Evolutionary conservation across 2,329 filamentous ascomycete genomes (phyloP).

Genomic region (Hirsutella rhossiliensis): DNA sequence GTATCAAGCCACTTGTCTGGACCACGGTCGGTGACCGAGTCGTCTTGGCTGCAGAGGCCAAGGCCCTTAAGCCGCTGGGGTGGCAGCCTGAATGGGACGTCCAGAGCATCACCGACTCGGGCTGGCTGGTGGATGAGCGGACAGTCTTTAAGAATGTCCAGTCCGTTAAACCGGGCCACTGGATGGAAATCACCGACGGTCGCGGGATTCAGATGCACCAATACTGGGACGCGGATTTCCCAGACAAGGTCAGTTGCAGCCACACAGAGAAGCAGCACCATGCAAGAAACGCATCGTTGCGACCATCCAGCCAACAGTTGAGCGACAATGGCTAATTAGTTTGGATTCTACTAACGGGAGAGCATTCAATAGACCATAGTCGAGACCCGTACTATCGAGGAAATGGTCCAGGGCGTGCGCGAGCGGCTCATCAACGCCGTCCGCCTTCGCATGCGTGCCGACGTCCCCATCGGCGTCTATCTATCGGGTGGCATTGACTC

Average conservation of each 20-base stretch:
- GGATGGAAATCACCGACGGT: constrained; percentile 23
- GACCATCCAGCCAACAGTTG: too few relatives aligned
- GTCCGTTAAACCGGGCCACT: constrained; percentile 31
- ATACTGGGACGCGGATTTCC: constrained; percentile 42
- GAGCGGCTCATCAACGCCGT: constrained; percentile 37
- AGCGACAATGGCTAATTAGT: background rate
- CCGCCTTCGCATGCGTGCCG: constrained; percentile 40
- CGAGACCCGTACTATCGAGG: constrained; percentile 25
- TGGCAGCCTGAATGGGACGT: constrained; percentile 43
- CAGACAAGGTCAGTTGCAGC: constrained; percentile 39
- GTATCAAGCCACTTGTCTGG: constrained; percentile 46
- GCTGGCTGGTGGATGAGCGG: constrained; percentile 29
- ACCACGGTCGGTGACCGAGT: constrained; percentile 26
- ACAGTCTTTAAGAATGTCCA: constrained; percentile 37
- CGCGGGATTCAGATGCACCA: constrained; percentile 23
- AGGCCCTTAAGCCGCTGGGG: constrained; percentile 37
- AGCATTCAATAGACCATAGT: background rate
- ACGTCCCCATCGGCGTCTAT: constrained; percentile 45
- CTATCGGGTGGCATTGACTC: constrained; percentile 46
- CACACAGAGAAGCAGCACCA: too few relatives aligned
- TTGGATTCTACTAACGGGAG: background rate
- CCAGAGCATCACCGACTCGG: constrained; percentile 26
- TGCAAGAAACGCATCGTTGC: too few relatives aligned
- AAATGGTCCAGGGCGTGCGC: constrained; percentile 37
- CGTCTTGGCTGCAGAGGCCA: constrained; percentile 39